A percentile compares a stretch with the other conserved stretches of the same genome.
These are phyloP conservation scores for Rhodotorula sp. DNA, from an alignment of 1,284 basidiomycete genomes.

Conservation along the genomic window DNA sequence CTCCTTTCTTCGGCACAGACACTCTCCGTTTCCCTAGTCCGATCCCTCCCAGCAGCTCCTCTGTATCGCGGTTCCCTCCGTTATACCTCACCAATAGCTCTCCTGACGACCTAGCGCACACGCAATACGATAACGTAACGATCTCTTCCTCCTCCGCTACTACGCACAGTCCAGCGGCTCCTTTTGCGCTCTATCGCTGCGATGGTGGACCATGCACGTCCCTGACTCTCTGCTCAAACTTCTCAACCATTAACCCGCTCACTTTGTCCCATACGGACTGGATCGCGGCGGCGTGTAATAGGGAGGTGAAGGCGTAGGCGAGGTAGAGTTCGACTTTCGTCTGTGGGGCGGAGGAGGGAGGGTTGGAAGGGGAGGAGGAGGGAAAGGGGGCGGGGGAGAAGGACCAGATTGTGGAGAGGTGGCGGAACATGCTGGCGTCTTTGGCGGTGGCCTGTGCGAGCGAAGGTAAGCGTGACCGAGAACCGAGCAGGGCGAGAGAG, in stretches of 20 bases:
- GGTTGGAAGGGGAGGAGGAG: background rate
- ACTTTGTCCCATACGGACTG: conserved; percentile 81
- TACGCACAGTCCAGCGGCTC: background rate
- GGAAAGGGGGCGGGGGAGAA: conserved; percentile 40
- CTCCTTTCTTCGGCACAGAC: background rate
- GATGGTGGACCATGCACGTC: conserved; percentile 17
- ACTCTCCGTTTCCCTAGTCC: background rate
- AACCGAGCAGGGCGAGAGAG: background rate
- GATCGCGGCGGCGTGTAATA: conserved; percentile 76
- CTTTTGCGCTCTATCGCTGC: background rate
- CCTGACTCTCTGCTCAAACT: conserved; percentile 63
- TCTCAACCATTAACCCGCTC: conserved; percentile 82
- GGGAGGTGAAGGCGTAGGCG: conserved; percentile 80
- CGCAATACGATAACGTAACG: too few species aligned
- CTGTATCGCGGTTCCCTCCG: background rate
- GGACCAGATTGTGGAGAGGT: conserved; percentile 69
- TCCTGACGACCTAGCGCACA: too few species aligned
- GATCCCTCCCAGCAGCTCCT: background rate
- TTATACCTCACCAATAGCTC: background rate
- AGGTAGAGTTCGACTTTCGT: conserved; percentile 52
- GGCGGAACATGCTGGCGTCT: conserved; percentile 79
- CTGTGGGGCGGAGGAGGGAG: conserved; percentile 8
- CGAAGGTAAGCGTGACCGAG: background rate
- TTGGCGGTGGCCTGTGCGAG: conserved; percentile 67
- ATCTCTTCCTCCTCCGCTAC: too few species aligned